Conservation (phyloP, 139 green algal genomes). For the Pleodorina starrii region DNA sequence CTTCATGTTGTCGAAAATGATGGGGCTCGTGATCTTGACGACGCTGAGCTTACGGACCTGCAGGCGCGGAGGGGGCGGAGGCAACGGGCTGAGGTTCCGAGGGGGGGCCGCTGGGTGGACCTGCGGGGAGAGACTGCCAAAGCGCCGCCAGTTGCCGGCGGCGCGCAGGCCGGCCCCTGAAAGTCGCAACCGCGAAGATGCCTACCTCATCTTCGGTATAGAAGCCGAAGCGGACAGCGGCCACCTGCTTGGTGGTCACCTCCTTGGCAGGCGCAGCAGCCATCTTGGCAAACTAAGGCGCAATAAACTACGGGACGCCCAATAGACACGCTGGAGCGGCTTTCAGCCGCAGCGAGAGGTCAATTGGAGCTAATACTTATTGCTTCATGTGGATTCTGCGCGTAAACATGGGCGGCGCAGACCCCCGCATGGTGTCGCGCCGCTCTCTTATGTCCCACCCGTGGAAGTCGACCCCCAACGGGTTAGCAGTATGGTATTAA, state of each 20-base stretch:
- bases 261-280: conserved; percentile 69
- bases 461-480: no score
- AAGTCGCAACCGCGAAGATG: not conserved
- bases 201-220: conserved; percentile 92
- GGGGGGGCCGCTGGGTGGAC: no score
- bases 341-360: not conserved
- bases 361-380: not conserved
- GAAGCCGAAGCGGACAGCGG: conserved; percentile 88
- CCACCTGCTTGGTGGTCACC: conserved; percentile 85
- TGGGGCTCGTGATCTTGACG: conserved; percentile 84
- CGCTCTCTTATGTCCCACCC: no score
- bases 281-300: conserved; percentile 42
- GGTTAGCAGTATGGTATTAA: no score
- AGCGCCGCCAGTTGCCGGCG: conserved; percentile 1
- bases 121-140: no score
- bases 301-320: not conserved
- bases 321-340: not conserved
- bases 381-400: no score
- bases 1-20: conserved; percentile 90
- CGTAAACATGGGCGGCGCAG: no score
- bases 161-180: not conserved
- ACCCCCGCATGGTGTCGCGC: no score
- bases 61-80: not conserved
- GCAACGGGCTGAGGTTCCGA: no score
- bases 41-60: conserved; percentile 90